Percentiles rank a stretch among this genome's conserved stretches.
Conservation (phyloP, 2,329 filamentous ascomycete genomes). For the Arthrobotrys sinensis region DNA sequence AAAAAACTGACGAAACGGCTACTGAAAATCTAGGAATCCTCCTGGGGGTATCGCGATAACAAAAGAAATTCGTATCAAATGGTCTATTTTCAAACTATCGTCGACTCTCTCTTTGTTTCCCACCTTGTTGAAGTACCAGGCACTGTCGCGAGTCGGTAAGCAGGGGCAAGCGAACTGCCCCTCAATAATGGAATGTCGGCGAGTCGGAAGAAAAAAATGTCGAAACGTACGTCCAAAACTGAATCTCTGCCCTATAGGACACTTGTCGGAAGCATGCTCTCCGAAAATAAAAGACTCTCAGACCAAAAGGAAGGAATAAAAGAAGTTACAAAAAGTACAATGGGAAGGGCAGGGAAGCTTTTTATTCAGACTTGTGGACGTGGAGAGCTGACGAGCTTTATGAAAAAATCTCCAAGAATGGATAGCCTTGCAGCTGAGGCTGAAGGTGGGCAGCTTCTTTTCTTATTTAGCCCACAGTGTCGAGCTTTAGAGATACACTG, state of each 20-base stretch:
- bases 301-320: conserved; percentile 46
- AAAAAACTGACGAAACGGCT: conserved; percentile 12
- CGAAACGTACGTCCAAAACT: conserved; percentile 27
- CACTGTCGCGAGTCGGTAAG: conserved; percentile 60
- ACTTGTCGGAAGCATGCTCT: conserved; percentile 20
- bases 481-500: background rate
- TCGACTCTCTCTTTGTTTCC: conserved; percentile 14
- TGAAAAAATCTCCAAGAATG: conserved; percentile 36
- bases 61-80: conserved; percentile 59
- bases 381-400: conserved; percentile 47
- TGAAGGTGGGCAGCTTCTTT: conserved; percentile 56
- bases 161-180: conserved; percentile 58
- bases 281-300: conserved; percentile 45
- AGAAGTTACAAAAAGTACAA: conserved; percentile 12
- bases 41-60: conserved; percentile 32
- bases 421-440: conserved; percentile 61
- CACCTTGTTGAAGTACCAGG: conserved; percentile 14
- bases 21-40: conserved; percentile 18
- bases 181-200: conserved; percentile 27
- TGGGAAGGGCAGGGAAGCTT: conserved; percentile 43
- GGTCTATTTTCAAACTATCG: conserved; percentile 7
- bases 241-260: conserved; percentile 28
- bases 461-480: conserved; percentile 37
- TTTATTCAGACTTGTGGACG: conserved; percentile 44
- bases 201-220: conserved; percentile 34